phyloP scores from a whole-genome alignment of 768 basidiomycete species.

The button mushroom (Agaricus bisporus) region DNA sequence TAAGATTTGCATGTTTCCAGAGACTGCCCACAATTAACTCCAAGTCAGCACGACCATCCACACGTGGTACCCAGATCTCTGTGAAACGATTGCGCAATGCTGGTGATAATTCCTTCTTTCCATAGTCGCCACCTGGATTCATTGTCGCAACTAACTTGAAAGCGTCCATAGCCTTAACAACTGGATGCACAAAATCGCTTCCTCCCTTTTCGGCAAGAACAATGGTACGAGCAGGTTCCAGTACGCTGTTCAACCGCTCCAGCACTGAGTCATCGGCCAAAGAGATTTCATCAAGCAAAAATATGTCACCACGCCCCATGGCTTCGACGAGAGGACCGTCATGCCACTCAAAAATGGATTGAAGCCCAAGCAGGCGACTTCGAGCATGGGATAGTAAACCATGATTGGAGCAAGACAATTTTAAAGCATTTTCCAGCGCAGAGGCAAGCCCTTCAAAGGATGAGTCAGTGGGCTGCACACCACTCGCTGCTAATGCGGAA shows the following conservation, averaged over 20 bases:
- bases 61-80: constrained; percentile 95
- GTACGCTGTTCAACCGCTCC: constrained; percentile 92
- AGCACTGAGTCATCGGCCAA: constrained; percentile 97
- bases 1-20: constrained; percentile 57
- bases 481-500: constrained; percentile 34
- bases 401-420: constrained; percentile 15
- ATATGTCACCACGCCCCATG: constrained; percentile 79
- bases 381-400: constrained; percentile 35
- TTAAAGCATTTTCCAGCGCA: constrained; percentile 22
- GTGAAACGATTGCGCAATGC: constrained; percentile 97
- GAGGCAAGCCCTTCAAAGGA: constrained; percentile 22
- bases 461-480: constrained; percentile 22
- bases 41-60: constrained; percentile 69
- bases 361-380: constrained; percentile 39
- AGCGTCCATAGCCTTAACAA: constrained; percentile 52
- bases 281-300: constrained; percentile 95
- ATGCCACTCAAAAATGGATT: constrained; percentile 94
- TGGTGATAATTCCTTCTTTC: constrained; percentile 97
- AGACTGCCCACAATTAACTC: constrained; percentile 66
- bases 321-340: constrained; percentile 94
- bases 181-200: constrained; percentile 57
- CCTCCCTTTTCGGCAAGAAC: constrained; percentile 93
- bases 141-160: constrained; percentile 97
- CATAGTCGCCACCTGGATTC: constrained; percentile 99
- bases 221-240: constrained; percentile 86